A percentile compares a stretch with the other conserved stretches of the same genome.
phyloP scores from a whole-genome alignment of 2,329 filamentous ascomycete species.

The Gliomastix tumulicola region DNA sequence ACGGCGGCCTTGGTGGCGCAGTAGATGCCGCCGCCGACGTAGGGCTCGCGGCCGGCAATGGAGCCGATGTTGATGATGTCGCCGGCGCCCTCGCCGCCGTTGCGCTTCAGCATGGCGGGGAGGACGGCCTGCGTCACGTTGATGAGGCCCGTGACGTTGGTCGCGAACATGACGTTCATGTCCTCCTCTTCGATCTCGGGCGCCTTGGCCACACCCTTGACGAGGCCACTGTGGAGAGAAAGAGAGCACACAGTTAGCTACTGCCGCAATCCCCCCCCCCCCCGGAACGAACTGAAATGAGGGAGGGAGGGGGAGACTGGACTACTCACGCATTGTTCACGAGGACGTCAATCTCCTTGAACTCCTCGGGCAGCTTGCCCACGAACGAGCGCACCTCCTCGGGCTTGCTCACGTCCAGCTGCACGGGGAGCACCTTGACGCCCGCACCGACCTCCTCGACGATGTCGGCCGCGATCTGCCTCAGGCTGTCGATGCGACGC shows the following conservation, averaged over 20 bases:
- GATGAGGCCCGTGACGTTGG: slow-evolving; percentile 91
- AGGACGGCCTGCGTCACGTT: slow-evolving; percentile 93
- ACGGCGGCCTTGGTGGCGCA: slow-evolving; percentile 93
- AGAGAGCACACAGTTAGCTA: background rate
- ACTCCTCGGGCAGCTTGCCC: slow-evolving; percentile 67
- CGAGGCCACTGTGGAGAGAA: slow-evolving; percentile 70
- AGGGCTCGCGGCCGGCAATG: slow-evolving; percentile 81
- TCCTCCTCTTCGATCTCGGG: slow-evolving; percentile 81
- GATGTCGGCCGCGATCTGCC: slow-evolving; percentile 71
- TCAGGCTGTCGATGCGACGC: slow-evolving; percentile 72
- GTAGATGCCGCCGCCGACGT: slow-evolving; percentile 82
- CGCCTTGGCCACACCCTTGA: slow-evolving; percentile 80
- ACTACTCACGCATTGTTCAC: slow-evolving; percentile 96
- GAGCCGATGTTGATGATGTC: slow-evolving; percentile 95
- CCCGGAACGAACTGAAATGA: too few relatives aligned
- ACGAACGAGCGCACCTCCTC: slow-evolving; percentile 71
- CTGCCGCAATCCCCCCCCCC: background rate
- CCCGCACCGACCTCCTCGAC: slow-evolving; percentile 69
- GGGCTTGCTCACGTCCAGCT: slow-evolving; percentile 80
- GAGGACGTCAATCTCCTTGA: slow-evolving; percentile 76
- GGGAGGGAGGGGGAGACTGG: too few relatives aligned
- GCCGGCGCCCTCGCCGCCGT: slow-evolving; percentile 63
- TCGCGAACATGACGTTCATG: slow-evolving; percentile 80
- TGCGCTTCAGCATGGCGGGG: slow-evolving; percentile 70
- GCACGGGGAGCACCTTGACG: slow-evolving; percentile 74